Evolutionary conservation across 805 yeast species (phyloP), one percentile per base, ranked within the genome.

Genomic region (Ogataea allantospora): DNA sequence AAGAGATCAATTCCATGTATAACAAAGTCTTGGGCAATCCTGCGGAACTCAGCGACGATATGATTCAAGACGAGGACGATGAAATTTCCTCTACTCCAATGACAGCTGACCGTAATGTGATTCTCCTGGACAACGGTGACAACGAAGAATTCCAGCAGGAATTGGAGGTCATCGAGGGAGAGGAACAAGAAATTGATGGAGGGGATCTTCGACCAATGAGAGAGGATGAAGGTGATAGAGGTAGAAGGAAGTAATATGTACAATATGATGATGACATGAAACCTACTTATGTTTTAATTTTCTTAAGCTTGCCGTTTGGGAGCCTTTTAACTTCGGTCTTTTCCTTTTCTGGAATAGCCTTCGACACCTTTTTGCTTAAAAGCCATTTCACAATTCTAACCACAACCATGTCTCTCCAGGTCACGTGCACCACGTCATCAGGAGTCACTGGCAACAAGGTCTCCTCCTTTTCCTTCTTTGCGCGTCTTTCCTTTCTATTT

Each of bases 301-400:
- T 38, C 21, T 38, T 38, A 8, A 75, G 75, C 53, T 78, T 78
- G 1, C 86, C 86, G 51, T 79, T 80, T 7, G 83, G 82, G 42
- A 80, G 62, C 33, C 67, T 75, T 30, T 65, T 57, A 46, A 68
- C 13, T 40, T 69, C 35, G 17, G 16, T 20, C 37, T 13, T 13
- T 28, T 19, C 38, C n/a, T n/a, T 25, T 11, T 25, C 24, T n/a
- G 19, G n/a, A 7, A 15, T 17, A 22, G 23, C 19, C 14, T 21
- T n/a, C 31, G 11, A 8, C 22, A 8, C n/a, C n/a, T 6, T 17
- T 12, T 31, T 18, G 6, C 73, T 78, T 75, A 78, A 77, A 2
- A 70, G 3, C 21, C 48, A 55, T 1, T 55, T 54, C 3, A 79
- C 75, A 0, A 68, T 23, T 35, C 62, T 70, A 42, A 66, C 66